Conservation (phyloP, 1,284 basidiomycete species). For the Cutaneotrichosporon sp. region DNA sequence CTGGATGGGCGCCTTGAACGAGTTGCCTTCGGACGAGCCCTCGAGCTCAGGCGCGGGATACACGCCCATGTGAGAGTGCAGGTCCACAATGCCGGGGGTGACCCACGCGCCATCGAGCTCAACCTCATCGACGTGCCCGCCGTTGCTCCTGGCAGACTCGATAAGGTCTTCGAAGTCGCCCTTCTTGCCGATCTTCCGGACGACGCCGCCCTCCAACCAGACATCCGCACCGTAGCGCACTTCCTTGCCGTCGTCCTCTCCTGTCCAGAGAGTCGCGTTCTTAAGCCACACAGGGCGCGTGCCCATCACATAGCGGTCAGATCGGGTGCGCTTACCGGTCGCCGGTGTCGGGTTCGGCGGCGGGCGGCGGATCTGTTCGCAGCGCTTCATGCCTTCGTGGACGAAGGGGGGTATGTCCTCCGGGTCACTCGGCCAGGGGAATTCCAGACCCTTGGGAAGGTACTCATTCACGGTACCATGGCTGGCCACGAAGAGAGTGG, state of each 20-base stretch:
- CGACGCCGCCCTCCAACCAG: constrained; percentile 50
- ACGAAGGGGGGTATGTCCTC: constrained; percentile 27
- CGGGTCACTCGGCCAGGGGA: constrained; percentile 12
- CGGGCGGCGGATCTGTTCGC: constrained; percentile 30
- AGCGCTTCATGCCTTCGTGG: constrained; percentile 39
- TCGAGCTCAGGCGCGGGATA: constrained; percentile 56
- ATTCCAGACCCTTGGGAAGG: background rate
- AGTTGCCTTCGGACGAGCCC: constrained; percentile 52
- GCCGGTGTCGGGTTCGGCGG: constrained; percentile 47
- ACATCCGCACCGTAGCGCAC: constrained; percentile 54
- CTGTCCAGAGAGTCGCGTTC: constrained; percentile 77
- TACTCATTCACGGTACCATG: background rate
- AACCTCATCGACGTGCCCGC: constrained; percentile 33
- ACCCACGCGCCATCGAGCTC: constrained; percentile 51
- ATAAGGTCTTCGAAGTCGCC: constrained; percentile 20
- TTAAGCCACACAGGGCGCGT: constrained; percentile 63
- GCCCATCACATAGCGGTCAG: constrained; percentile 66
- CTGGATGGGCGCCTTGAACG: constrained; percentile 43
- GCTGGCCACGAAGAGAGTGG: background rate
- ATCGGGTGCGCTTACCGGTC: constrained; percentile 53
- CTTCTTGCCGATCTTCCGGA: constrained; percentile 45
- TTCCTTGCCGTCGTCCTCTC: constrained; percentile 58
- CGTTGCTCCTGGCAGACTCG: constrained; percentile 9
- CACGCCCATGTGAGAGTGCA: constrained; percentile 75
- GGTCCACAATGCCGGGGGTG: constrained; percentile 60